Evolutionary conservation across 1,284 basidiomycete species (phyloP).

Genomic region (Apiotrichum sp.): DNA sequence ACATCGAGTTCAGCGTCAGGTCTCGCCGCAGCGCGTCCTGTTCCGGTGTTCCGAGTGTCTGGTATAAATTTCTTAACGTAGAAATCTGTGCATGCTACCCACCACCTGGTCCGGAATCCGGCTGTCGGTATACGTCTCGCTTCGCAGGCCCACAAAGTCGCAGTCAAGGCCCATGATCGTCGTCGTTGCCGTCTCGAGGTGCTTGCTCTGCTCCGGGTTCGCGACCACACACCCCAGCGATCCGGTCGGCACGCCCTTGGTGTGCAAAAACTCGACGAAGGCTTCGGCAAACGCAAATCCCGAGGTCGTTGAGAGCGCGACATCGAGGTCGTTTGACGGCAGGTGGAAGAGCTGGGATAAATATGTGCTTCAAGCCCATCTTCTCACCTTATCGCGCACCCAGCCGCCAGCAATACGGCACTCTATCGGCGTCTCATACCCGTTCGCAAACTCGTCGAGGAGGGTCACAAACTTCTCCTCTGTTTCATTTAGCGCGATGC

Average conservation of each 20-base stretch:
- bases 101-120: constrained; percentile 85
- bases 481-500: constrained; percentile 12
- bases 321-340: constrained; percentile 87
- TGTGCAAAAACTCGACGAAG: constrained; percentile 62
- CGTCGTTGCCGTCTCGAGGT: constrained; percentile 93
- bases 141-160: constrained; percentile 91
- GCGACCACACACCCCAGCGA: constrained; percentile 73
- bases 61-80: background rate
- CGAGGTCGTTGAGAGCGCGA: constrained; percentile 84
- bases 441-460: constrained; percentile 38
- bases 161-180: constrained; percentile 75
- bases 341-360: constrained; percentile 66
- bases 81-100: constrained; percentile 34
- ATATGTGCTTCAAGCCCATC: constrained; percentile 20
- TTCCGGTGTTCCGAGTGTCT: constrained; percentile 87
- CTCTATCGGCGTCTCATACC: constrained; percentile 48
- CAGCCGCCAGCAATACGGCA: constrained; percentile 92
- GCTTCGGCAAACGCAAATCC: constrained; percentile 82
- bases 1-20: constrained; percentile 91
- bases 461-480: constrained; percentile 37
- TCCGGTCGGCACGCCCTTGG: constrained; percentile 55
- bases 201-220: constrained; percentile 97
- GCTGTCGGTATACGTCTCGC: constrained; percentile 84
- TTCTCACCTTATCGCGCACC: constrained; percentile 86
- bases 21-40: constrained; percentile 90